Evolutionary conservation across 805 yeast species (phyloP), one percentile per base, ranked within the genome.

Genomic region (Kuraishia capsulata): DNA sequence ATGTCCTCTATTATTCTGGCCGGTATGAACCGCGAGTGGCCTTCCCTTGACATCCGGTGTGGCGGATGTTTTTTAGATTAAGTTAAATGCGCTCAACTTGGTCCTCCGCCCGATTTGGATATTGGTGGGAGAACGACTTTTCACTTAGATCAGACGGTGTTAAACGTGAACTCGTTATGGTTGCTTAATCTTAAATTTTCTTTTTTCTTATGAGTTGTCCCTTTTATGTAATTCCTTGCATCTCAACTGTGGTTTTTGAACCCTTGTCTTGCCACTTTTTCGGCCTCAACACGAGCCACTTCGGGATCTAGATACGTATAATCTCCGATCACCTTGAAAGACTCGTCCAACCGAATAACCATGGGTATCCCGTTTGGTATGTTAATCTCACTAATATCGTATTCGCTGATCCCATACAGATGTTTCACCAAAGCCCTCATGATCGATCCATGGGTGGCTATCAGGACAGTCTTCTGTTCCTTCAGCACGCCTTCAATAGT

Each of bases 341-440:
- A 50, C 36, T 67, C 72, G 49, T 76, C 77, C 49, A 82, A 61
- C 49, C 78, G 79, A 47, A 82, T 64, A 36, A 78, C 79, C 59
- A 84, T 66, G 34, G 95, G 95, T 37, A 83, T 81, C 40, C 88
- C 92, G 52, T 87, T 84, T 21, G 94, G 92, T 39, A 84, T 81
- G 62, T 84, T 83, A 45, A 84, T 70, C 36, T 76, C 72, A 40
- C 83, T 81, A 47, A 84, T 83, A 35, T 75, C 82, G 3, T 69
- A 74, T 51, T 81, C 87, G 36, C 77, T 67, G 30, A 84, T 73
- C 14, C 65, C 64, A 60, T 79, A 82, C 46, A 84, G 56, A 48
- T 78, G 69, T 59, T 83, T 84, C 48, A 82, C 69, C 41, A 84
- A 62, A 6, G 88, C 84, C 54, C 95, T 69, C 43, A 82, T 82